A percentile compares a stretch with the other conserved stretches of the same genome.
phyloP scores from a whole-genome alignment of 345 rosid species.

The Populus alba region DNA sequence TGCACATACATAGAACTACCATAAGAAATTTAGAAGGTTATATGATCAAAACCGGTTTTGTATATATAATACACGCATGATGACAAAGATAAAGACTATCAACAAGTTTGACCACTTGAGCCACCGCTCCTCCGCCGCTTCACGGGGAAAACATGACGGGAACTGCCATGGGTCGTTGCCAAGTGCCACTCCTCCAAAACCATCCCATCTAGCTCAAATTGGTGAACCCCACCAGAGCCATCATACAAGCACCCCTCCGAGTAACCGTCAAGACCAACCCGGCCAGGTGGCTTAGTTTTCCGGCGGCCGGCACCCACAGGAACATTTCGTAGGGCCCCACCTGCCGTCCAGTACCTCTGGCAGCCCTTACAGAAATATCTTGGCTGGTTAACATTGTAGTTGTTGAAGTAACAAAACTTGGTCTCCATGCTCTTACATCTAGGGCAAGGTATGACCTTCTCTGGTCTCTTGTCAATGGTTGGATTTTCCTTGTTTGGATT shows the following conservation, averaged over 20 bases:
- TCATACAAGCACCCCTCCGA: constrained; percentile 39
- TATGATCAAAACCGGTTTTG: constrained; percentile 16
- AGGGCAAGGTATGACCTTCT: constrained; percentile 87
- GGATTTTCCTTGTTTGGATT: constrained; percentile 32
- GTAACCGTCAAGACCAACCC: constrained; percentile 30
- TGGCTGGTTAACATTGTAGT: constrained; percentile 98
- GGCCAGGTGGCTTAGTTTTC: constrained; percentile 64
- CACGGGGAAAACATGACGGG: constrained; percentile 55
- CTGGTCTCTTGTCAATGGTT: constrained; percentile 61
- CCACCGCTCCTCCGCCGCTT: constrained; percentile 51
- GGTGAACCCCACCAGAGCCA: constrained; percentile 44
- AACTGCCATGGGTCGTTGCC: constrained; percentile 43
- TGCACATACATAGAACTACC: neutral
- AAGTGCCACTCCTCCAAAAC: constrained; percentile 60
- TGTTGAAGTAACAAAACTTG: constrained; percentile 93
- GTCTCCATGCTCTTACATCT: constrained; percentile 97
- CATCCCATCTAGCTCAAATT: constrained; percentile 47
- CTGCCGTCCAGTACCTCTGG: constrained; percentile 98
- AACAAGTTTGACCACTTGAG: constrained; percentile 53
- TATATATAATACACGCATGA: constrained; percentile 8
- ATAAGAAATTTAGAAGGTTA: neutral
- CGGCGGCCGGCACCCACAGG: constrained; percentile 96
- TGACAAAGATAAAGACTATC: constrained; percentile 7
- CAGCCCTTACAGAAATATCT: constrained; percentile 95
- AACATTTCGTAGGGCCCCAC: constrained; percentile 91